phyloP scores from a whole-genome alignment of 192 early-diverging fungal genomes.

The Pilaira anomala region DNA sequence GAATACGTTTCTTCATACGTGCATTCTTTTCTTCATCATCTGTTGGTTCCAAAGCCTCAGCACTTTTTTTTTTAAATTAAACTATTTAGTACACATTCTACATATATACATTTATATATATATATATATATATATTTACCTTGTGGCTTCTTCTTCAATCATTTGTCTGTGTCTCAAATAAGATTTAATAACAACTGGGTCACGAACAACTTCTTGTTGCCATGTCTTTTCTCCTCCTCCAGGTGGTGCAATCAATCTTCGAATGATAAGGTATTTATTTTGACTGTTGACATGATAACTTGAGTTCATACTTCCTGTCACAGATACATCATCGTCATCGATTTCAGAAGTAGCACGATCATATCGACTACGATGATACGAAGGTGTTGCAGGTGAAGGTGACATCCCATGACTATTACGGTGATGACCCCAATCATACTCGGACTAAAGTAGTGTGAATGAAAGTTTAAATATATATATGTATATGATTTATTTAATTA shows the following conservation, averaged over 20 bases:
- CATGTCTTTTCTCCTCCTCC: conserved; percentile 64
- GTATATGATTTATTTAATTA: too few species aligned
- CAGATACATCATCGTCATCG: conserved; percentile 53
- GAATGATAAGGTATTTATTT: conserved; percentile 64
- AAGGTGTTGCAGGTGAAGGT: conserved; percentile 23
- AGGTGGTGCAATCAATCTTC: conserved; percentile 46
- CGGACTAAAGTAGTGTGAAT: background rate
- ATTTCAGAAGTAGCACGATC: conserved; percentile 31
- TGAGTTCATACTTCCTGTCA: conserved; percentile 52
- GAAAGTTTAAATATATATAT: background rate
- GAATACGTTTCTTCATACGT: conserved; percentile 55
- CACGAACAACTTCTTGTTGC: conserved; percentile 79
- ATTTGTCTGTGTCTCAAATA: conserved; percentile 82
- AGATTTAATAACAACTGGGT: conserved; percentile 82
- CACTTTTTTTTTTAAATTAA: conserved; percentile 25
- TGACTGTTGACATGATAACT: conserved; percentile 49
- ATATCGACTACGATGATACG: conserved; percentile 7
- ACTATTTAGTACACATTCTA: background rate
- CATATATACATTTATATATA: background rate
- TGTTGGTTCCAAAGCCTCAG: conserved; percentile 50
- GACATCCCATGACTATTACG: conserved; percentile 9
- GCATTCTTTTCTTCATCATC: conserved; percentile 58
- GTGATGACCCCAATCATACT: conserved; percentile 16
- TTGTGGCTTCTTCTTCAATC: conserved; percentile 65
- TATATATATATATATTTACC: conserved; percentile 34